phyloP scores from a whole-genome alignment of 352 stramenopile genomes.

The Phytopythium boreale region DNA sequence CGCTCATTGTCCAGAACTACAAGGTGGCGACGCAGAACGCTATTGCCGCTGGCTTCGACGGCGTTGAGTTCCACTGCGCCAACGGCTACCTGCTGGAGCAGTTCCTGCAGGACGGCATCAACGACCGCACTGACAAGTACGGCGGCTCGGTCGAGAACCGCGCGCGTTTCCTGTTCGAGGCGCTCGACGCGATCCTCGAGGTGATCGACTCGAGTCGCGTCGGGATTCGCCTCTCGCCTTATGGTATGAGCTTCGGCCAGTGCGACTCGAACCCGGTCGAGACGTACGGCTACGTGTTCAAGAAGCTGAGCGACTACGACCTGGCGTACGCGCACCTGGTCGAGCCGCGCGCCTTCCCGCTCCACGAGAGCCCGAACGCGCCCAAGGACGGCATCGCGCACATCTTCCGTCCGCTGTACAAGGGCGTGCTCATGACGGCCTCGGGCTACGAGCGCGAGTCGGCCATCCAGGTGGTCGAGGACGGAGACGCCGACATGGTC shows the following conservation, averaged over 20 bases:
- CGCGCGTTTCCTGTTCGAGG: slow-evolving; percentile 34
- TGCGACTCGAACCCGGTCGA: slow-evolving; percentile 32
- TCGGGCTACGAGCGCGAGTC: slow-evolving; percentile 33
- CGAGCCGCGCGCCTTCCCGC: slow-evolving; percentile 31
- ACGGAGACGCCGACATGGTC: slow-evolving; percentile 36
- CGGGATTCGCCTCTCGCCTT: slow-evolving; percentile 32
- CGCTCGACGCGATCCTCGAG: slow-evolving; percentile 49
- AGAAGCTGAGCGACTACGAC: slow-evolving; percentile 36
- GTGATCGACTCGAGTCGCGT: slow-evolving; percentile 29
- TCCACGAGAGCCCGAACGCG: slow-evolving; percentile 23
- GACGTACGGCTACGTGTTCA: slow-evolving; percentile 31
- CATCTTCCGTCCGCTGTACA: slow-evolving; percentile 47
- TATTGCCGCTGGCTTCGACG: slow-evolving; percentile 48
- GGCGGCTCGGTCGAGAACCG: slow-evolving; percentile 45
- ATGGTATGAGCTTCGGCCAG: slow-evolving; percentile 38
- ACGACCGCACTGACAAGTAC: slow-evolving; percentile 82
- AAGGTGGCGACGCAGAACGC: no score
- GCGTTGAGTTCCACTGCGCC: slow-evolving; percentile 77
- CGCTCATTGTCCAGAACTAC: slow-evolving; percentile 63
- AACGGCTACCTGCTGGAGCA: slow-evolving; percentile 92
- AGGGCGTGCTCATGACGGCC: slow-evolving; percentile 39
- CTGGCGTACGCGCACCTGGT: slow-evolving; percentile 47
- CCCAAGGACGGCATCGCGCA: slow-evolving; percentile 39
- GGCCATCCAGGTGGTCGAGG: slow-evolving; percentile 29
- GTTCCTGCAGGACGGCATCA: slow-evolving; percentile 76